Percentiles rank a stretch among this genome's conserved stretches.
phyloP scores from a whole-genome alignment of 2,329 filamentous ascomycete species.

The Clathrospora elynae region DNA sequence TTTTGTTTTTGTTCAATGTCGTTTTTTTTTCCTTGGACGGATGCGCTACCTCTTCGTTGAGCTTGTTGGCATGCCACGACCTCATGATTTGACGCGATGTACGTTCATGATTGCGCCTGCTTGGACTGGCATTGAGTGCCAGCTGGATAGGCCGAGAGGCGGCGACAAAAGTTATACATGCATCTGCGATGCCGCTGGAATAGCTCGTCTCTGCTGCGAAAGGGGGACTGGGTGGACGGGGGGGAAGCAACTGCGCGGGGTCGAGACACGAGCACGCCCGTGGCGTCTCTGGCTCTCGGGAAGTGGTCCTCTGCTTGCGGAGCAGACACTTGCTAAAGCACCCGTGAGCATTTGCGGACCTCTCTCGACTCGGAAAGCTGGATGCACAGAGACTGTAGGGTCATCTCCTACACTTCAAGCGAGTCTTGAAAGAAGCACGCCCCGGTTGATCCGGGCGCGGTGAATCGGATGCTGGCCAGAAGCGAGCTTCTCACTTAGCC shows the following conservation, averaged over 20 bases:
- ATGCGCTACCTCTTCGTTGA: slow-evolving; percentile 45
- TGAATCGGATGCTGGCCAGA: slow-evolving; percentile 60
- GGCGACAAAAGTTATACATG: slow-evolving; percentile 48
- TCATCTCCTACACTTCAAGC: slow-evolving; percentile 62
- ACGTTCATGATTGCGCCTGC: slow-evolving; percentile 34
- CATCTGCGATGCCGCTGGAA: slow-evolving; percentile 48
- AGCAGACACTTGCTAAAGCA: slow-evolving; percentile 37
- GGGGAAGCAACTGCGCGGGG: slow-evolving; percentile 17
- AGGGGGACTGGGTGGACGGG: slow-evolving; percentile 21
- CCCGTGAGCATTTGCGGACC: slow-evolving; percentile 44
- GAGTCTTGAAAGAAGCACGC: slow-evolving; percentile 49
- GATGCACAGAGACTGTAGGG: slow-evolving; percentile 50
- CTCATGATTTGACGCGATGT: slow-evolving; percentile 41
- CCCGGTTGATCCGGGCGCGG: slow-evolving; percentile 36
- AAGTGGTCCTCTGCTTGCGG: slow-evolving; percentile 48
- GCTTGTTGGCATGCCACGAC: slow-evolving; percentile 44
- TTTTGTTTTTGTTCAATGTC: slow-evolving; percentile 50
- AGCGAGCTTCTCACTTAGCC: slow-evolving; percentile 50
- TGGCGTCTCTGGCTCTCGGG: slow-evolving; percentile 38
- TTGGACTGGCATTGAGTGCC: slow-evolving; percentile 48
- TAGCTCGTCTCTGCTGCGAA: slow-evolving; percentile 36
- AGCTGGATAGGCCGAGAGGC: slow-evolving; percentile 47
- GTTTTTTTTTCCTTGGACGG: slow-evolving; percentile 39
- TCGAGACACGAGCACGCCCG: slow-evolving; percentile 41
- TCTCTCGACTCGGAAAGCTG: slow-evolving; percentile 20